phyloP scores from a whole-genome alignment of 2,329 filamentous ascomycete species.

The Metarhizium robertsii region DNA sequence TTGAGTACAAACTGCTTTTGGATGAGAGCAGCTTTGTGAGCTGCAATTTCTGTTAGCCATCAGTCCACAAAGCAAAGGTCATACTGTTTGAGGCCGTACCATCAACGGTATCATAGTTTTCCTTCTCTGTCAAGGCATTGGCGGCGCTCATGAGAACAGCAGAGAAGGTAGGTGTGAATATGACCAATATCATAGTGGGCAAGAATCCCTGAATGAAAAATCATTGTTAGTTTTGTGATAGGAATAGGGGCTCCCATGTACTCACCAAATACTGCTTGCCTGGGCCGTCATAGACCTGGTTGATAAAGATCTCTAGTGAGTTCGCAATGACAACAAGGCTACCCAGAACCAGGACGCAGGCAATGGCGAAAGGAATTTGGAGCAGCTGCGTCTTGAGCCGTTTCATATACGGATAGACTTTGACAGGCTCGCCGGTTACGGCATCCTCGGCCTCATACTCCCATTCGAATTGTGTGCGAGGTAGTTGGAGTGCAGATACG shows the following conservation, averaged over 20 bases:
- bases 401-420: slow-evolving; percentile 67
- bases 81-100: slow-evolving; percentile 24
- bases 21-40: slow-evolving; percentile 74
- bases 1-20: slow-evolving; percentile 94
- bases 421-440: slow-evolving; percentile 69
- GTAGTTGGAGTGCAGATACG: slow-evolving; percentile 71
- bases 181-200: slow-evolving; percentile 79
- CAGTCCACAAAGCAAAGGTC: background rate
- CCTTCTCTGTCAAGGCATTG: slow-evolving; percentile 65
- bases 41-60: slow-evolving; percentile 25
- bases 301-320: slow-evolving; percentile 90
- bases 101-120: slow-evolving; percentile 88
- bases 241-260: background rate
- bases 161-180: slow-evolving; percentile 69
- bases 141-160: slow-evolving; percentile 68
- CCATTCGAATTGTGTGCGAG: slow-evolving; percentile 67
- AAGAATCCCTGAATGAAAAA: slow-evolving; percentile 58
- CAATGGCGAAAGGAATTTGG: slow-evolving; percentile 75
- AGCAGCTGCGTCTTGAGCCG: slow-evolving; percentile 68
- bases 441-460: slow-evolving; percentile 70
- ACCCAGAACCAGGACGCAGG: slow-evolving; percentile 64
- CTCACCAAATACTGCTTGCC: slow-evolving; percentile 75
- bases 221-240: slow-evolving; percentile 6
- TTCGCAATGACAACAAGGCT: slow-evolving; percentile 80
- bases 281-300: slow-evolving; percentile 83